Conservation (phyloP, 2,329 filamentous ascomycete genomes). For the Claviceps lovelessii region DNA sequence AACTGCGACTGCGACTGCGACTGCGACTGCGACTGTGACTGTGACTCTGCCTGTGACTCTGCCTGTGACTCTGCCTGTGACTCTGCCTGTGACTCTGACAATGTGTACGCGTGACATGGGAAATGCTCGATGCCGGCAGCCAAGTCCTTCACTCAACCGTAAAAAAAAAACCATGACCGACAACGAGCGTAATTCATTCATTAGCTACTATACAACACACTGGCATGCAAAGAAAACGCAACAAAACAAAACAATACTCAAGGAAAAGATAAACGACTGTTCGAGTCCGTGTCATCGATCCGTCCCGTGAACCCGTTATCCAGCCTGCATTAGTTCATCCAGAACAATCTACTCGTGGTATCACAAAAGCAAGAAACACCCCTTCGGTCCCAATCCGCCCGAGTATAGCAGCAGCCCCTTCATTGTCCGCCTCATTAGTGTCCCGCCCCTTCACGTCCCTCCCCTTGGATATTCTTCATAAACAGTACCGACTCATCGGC, state of each 20-base stretch:
- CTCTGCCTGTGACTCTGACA: too few relatives aligned
- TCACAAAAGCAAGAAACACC: neutral
- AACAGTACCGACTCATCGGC: conserved; percentile 4
- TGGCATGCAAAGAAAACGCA: neutral
- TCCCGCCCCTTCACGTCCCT: neutral
- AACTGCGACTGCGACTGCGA: too few relatives aligned
- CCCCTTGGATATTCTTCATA: conserved; percentile 1
- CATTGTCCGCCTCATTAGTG: neutral
- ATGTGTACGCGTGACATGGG: too few relatives aligned
- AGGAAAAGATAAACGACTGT: neutral
- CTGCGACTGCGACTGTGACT: too few relatives aligned
- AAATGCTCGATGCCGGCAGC: too few relatives aligned
- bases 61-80: too few relatives aligned
- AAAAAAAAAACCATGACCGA: too few relatives aligned
- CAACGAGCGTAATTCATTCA: neutral
- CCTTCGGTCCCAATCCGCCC: too few relatives aligned
- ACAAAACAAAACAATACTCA: neutral
- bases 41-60: too few relatives aligned
- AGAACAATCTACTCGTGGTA: conserved; percentile 1
- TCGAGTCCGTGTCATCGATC: neutral
- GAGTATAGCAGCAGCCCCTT: neutral
- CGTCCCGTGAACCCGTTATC: too few relatives aligned
- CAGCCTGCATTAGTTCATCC: neutral
- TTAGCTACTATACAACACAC: neutral
- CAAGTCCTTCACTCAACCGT: too few relatives aligned